Base-by-base conservation (phyloP, 2,329 filamentous ascomycete genomes). In the Purpureocillium lavendulum region DNA sequence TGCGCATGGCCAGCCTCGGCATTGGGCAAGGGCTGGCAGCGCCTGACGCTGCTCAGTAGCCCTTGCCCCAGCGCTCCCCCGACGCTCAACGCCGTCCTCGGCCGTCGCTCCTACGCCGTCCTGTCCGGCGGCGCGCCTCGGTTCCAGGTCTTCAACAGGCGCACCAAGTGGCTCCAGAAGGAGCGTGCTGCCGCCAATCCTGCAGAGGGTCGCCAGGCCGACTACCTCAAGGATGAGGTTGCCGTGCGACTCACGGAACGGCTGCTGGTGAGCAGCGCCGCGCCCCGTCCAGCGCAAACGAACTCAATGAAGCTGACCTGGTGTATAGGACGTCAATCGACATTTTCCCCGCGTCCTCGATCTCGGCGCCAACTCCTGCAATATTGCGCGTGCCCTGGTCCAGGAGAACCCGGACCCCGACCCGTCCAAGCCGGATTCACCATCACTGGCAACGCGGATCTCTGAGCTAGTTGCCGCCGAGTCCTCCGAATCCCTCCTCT, bases 211-310 rank as follows among this genome's bases (percentile, higher is more conserved):
- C 76, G 90, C 13, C 76, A 85, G 53, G 83, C 87, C 17, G 92
- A 97, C 65, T 97, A 97, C 57, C 69, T 98, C 40, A 88, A 89
- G 58, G 88, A 97, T 57, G 90, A 97, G 60, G 84, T 96, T 4
- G 92, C 92, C 37, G 70, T 73, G 34, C 77, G 92, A 36, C 67
- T 98, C 18, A 87, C 85, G 52, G 90, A 97, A 52, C 76, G 92
- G 35, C 70, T 98, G 36, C 70, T 97, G 49, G 84, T 89, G 66
- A 30, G 60, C 33, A 24, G n/a, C n/a, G n/a, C n/a, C 14, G 11
- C 7, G 6, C 30, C 12, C 9, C 18, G 13, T 12, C 6, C 24
- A 29, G 12, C 26, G 26, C 26, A 7, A 29, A 29, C 26, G 8
- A 29, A 7, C 26, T 12, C 26, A 7, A 29, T 8, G 7, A 12